phyloP scores from a whole-genome alignment of 139 green algal species.

The Trebouxia sp. region DNA sequence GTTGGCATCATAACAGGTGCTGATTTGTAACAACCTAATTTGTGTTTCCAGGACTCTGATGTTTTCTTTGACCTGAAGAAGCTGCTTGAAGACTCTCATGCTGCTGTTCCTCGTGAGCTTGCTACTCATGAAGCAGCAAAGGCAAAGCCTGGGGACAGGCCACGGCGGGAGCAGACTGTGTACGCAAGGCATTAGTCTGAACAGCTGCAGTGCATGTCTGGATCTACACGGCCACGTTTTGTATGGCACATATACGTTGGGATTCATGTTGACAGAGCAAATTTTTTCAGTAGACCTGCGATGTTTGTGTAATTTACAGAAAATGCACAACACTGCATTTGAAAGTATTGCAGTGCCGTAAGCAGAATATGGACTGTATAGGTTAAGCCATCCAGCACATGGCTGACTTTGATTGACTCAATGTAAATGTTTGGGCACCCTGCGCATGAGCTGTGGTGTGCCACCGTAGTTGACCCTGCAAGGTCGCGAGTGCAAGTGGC shows the following conservation, averaged over 20 bases:
- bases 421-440: no score
- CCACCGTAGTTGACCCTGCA: not conserved
- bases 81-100: slow-evolving; percentile 73
- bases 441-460: no score
- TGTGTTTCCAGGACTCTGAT: slow-evolving; percentile 57
- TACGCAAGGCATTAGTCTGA: slow-evolving; percentile 66
- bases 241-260: no score
- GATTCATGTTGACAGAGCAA: no score
- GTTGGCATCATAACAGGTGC: not conserved
- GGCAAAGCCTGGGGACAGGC: slow-evolving; percentile 72
- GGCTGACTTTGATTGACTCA: no score
- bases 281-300: no score
- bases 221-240: no score
- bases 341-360: not conserved
- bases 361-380: no score
- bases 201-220: no score
- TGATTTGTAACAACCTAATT: not conserved
- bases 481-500: not conserved
- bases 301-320: no score
- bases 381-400: no score
- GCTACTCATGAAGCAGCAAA: slow-evolving; percentile 79
- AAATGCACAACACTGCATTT: not conserved
- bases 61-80: slow-evolving; percentile 97
- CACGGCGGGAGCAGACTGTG: slow-evolving; percentile 43
- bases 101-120: slow-evolving; percentile 65